A percentile compares a stretch with the other conserved stretches of the same genome.
phyloP scores from a whole-genome alignment of 192 early-diverging fungal species.

The Gaertneriomyces sp. region DNA sequence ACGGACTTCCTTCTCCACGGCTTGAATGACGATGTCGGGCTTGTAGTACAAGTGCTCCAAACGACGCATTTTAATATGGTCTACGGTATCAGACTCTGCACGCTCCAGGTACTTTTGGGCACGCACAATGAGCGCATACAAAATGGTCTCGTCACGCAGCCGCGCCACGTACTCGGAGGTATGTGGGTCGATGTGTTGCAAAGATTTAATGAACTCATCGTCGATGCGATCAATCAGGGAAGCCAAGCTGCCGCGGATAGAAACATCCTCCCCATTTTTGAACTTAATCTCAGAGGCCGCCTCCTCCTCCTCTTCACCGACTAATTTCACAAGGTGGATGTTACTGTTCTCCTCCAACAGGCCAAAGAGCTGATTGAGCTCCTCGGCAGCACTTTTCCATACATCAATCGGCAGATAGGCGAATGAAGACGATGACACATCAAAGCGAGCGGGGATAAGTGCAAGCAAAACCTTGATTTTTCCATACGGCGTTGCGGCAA shows the following conservation, averaged over 20 bases:
- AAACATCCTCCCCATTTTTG: constrained; percentile 50
- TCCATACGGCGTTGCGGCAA: constrained; percentile 71
- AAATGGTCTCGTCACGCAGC: constrained; percentile 80
- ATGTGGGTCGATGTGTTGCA: constrained; percentile 96
- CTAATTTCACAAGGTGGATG: constrained; percentile 67
- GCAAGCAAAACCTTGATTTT: constrained; percentile 78
- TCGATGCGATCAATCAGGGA: constrained; percentile 90
- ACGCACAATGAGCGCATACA: constrained; percentile 87
- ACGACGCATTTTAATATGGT: constrained; percentile 76
- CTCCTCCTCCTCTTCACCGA: constrained; percentile 57
- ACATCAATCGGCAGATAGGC: constrained; percentile 71
- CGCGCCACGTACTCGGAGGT: constrained; percentile 94
- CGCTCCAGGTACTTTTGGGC: constrained; percentile 84
- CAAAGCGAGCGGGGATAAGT: constrained; percentile 86
- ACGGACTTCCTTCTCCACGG: constrained; percentile 58
- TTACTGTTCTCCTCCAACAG: constrained; percentile 72
- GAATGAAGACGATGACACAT: constrained; percentile 60
- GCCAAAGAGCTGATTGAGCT: constrained; percentile 73
- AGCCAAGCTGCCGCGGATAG: constrained; percentile 79
- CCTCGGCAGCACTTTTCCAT: constrained; percentile 68
- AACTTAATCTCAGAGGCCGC: constrained; percentile 49
- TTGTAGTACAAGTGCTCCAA: constrained; percentile 98
- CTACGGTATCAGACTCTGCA: constrained; percentile 53
- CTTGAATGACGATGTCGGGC: constrained; percentile 83
- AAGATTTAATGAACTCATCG: constrained; percentile 94